Evolutionary conservation across 225 moss, liverwort and hornwort species (phyloP).

Genomic region (Polytrichum commune): DNA sequence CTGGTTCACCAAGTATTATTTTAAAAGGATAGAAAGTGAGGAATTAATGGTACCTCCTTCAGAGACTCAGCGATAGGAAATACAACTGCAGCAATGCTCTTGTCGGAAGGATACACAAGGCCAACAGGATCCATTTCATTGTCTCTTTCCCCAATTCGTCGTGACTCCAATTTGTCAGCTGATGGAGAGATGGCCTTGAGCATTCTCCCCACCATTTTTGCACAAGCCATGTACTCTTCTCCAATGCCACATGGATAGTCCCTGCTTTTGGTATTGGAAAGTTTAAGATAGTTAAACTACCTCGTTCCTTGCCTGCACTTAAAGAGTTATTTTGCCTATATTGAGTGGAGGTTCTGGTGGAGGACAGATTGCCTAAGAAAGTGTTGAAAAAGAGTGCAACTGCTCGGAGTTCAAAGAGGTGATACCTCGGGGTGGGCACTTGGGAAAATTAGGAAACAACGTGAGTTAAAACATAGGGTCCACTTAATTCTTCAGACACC

Average conservation of each 20-base stretch:
- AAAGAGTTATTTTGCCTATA: no score
- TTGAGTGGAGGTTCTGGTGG: no score
- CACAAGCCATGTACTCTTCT: constrained; percentile 72
- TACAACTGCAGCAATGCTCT: constrained; percentile 79
- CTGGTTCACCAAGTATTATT: no score
- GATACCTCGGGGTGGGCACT: no score
- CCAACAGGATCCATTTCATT: constrained; percentile 97
- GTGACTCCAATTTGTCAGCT: constrained; percentile 51
- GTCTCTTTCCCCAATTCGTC: constrained; percentile 83
- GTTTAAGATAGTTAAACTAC: no score
- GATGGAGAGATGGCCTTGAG: constrained; percentile 37
- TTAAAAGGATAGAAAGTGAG: no score
- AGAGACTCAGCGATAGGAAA: constrained; percentile 91
- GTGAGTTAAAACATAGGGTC: no score
- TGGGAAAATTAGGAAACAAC: no score
- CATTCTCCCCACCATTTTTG: constrained; percentile 72
- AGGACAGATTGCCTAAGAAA: no score
- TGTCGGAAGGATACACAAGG: constrained; percentile 74
- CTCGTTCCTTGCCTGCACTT: not conserved
- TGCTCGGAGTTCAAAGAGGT: no score
- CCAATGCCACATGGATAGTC: constrained; percentile 92
- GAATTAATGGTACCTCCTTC: constrained; percentile 54
- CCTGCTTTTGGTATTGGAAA: constrained; percentile 28
- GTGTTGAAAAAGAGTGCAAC: no score
- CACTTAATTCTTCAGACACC: no score